A percentile compares a stretch with the other conserved stretches of the same genome.
These are phyloP conservation scores for Phoma herbarum DNA, from an alignment of 2,329 filamentous ascomycete genomes.

Conservation along the genomic window DNA sequence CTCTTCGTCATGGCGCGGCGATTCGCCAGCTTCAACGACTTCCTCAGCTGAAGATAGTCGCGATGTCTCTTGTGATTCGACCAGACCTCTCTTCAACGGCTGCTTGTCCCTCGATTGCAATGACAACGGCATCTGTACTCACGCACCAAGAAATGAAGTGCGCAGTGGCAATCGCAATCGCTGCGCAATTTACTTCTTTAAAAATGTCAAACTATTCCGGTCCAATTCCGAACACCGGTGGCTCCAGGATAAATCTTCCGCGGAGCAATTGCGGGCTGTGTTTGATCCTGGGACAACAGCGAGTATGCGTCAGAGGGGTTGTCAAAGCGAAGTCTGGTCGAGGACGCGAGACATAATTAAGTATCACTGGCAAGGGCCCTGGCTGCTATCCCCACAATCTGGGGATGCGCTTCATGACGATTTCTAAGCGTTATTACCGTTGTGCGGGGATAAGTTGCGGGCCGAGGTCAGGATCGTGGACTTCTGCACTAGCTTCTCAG, in stretches of 20 bases:
- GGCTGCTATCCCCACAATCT: background rate
- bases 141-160: no score
- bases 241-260: background rate
- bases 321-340: background rate
- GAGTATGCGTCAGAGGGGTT: background rate
- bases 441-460: constrained; percentile 34
- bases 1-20: background rate
- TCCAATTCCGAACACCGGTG: constrained; percentile 10
- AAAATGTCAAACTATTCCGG: background rate
- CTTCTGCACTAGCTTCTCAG: constrained; percentile 7
- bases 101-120: constrained; percentile 30
- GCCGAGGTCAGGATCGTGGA: constrained; percentile 38
- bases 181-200: background rate
- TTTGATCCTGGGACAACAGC: no score
- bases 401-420: constrained; percentile 25
- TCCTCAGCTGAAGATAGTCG: constrained; percentile 24
- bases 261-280: background rate
- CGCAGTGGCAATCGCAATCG: background rate
- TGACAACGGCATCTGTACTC: constrained; percentile 25
- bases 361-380: background rate
- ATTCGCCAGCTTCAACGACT: background rate
- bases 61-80: constrained; percentile 29
- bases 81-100: constrained; percentile 18
- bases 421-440: constrained; percentile 37
- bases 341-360: constrained; percentile 5